These are phyloP conservation scores for Nephelium lappaceum DNA, from an alignment of 345 rosid genomes.

Conservation along the genomic window DNA sequence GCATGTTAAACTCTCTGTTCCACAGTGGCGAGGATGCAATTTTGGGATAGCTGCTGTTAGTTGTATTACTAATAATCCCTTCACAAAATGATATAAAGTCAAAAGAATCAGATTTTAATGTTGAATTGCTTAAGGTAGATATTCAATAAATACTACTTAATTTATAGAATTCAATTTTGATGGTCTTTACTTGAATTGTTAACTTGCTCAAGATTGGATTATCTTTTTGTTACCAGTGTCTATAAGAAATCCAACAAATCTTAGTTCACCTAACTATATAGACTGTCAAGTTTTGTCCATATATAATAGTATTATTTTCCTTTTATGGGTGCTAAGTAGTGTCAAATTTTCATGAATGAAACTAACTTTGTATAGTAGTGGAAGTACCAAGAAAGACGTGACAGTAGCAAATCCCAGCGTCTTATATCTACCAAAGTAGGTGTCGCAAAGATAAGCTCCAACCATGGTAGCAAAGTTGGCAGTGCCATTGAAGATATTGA, in stretches of 20 bases:
- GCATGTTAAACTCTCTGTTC: constrained; percentile 36
- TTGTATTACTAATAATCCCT: constrained; percentile 66
- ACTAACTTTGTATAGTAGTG: background rate
- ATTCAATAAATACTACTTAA: background rate
- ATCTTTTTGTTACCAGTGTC: background rate
- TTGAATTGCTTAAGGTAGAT: background rate
- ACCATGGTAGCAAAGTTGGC: constrained; percentile 67
- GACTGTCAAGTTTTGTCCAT: background rate
- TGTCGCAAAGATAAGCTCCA: constrained; percentile 78
- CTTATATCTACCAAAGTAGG: constrained; percentile 86
- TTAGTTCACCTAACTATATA: too few relatives aligned
- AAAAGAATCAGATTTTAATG: too few relatives aligned
- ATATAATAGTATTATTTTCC: background rate
- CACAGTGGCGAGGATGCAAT: constrained; percentile 58
- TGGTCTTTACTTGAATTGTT: background rate
- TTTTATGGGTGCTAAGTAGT: background rate
- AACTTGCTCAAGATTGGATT: background rate
- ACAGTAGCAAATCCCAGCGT: constrained; percentile 64
- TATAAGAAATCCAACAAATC: too few relatives aligned
- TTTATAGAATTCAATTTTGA: background rate
- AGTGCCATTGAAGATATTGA: constrained; percentile 74
- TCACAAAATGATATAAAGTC: constrained; percentile 6
- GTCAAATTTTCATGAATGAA: background rate
- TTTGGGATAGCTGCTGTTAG: constrained; percentile 60
- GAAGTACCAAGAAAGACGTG: constrained; percentile 66